A percentile compares a stretch with the other conserved stretches of the same genome.
phyloP scores from a whole-genome alignment of 352 stramenopile species.

The Phytophthora colocasiae region DNA sequence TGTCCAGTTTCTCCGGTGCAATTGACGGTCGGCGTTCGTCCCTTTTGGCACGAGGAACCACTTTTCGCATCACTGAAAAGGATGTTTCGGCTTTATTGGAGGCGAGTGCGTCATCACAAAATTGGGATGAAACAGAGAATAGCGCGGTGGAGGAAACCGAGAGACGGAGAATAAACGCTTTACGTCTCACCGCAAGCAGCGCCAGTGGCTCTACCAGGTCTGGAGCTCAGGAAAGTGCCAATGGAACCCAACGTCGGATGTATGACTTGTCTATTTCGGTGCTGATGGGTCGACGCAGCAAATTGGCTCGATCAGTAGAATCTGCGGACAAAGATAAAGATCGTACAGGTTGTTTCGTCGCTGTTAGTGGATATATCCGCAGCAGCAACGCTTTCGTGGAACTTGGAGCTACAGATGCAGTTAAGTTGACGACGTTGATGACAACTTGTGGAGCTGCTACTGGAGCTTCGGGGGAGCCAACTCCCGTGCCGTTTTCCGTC shows the following conservation, averaged over 20 bases:
- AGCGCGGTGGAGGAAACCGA: conserved; percentile 35
- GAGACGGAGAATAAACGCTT: neutral
- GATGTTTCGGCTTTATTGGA: conserved; percentile 21
- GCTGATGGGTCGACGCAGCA: conserved; percentile 55
- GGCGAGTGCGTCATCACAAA: conserved; percentile 26
- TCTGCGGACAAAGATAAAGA: conserved; percentile 61
- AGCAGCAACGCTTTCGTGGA: conserved; percentile 56
- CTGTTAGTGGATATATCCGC: conserved; percentile 54
- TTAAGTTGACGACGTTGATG: conserved; percentile 62
- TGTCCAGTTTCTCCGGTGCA: conserved; percentile 29
- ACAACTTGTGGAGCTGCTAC: conserved; percentile 32
- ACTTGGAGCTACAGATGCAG: conserved; percentile 64
- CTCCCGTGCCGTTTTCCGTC: conserved; percentile 63
- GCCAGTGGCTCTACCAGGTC: conserved; percentile 25
- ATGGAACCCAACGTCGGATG: conserved; percentile 4
- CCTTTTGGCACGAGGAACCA: conserved; percentile 11
- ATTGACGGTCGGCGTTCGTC: conserved; percentile 31
- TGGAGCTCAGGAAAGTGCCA: conserved; percentile 18
- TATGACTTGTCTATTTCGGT: conserved; percentile 74
- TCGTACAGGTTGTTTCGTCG: conserved; percentile 59
- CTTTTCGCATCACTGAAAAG: conserved; percentile 19
- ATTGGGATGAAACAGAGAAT: conserved; percentile 29
- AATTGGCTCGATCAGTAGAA: conserved; percentile 49
- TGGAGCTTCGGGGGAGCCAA: conserved; percentile 24
- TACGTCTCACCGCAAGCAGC: conserved; percentile 31